phyloP scores from a whole-genome alignment of 306 rosid species.

The Vachellia pachyceras region DNA sequence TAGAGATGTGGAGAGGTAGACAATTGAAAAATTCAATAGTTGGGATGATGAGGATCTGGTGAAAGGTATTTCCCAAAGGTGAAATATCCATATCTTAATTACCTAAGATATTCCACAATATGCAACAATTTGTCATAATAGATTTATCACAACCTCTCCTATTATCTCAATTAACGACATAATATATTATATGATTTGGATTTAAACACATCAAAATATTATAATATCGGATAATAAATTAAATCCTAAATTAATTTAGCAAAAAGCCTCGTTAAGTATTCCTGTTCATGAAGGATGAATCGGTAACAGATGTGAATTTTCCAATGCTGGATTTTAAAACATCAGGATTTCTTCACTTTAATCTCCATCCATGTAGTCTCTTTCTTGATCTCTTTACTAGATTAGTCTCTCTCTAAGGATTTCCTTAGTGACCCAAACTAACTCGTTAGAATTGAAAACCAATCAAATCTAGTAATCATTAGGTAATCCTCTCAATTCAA shows the following conservation, averaged over 20 bases:
- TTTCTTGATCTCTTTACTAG: too few species aligned
- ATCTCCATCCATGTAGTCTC: too few species aligned
- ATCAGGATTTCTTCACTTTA: too few species aligned
- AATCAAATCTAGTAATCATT: not conserved
- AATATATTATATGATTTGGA: not conserved
- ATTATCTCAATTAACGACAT: not conserved
- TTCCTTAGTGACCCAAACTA: too few species aligned
- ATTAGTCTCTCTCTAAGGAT: too few species aligned
- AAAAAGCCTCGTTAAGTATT: too few species aligned
- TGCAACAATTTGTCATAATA: not conserved
- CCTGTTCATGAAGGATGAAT: too few species aligned
- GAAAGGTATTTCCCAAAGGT: not conserved
- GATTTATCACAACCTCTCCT: not conserved
- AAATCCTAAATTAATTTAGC: not conserved
- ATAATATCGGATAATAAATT: too few species aligned
- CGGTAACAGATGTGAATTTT: too few species aligned
- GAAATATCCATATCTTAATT: not conserved
- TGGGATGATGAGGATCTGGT: not conserved
- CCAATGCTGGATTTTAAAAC: too few species aligned
- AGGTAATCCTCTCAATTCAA: not conserved
- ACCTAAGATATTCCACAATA: not conserved
- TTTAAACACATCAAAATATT: not conserved
- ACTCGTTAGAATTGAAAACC: not conserved
- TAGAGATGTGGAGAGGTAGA: too few species aligned
- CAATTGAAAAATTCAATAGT: too few species aligned